Percentiles rank a stretch among this genome's conserved stretches.
These are phyloP conservation scores for Bacidia rubella DNA, from an alignment of 495 filamentous ascomycete genomes.

Conservation along the genomic window DNA sequence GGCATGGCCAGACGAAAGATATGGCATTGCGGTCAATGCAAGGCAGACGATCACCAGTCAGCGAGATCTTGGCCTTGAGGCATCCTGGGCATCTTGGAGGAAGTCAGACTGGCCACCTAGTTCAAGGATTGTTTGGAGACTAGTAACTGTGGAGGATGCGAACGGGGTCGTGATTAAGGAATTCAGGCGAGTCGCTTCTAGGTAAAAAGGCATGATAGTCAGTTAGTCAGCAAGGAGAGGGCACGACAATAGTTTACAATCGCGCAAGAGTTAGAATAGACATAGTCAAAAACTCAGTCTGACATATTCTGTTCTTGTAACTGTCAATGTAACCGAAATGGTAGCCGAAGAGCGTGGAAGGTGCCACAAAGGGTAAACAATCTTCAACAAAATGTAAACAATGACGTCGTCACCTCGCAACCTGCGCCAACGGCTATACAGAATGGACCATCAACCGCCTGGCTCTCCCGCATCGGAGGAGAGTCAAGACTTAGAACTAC, in stretches of 20 bases:
- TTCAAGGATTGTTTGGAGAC: background rate
- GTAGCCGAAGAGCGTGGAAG: background rate
- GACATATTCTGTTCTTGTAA: background rate
- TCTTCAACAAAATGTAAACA: background rate
- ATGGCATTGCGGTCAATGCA: background rate
- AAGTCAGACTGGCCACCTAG: background rate
- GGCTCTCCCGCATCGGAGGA: constrained; percentile 7
- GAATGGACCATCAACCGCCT: background rate
- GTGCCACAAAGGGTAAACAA: background rate
- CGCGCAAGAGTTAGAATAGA: background rate
- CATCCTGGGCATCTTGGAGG: background rate
- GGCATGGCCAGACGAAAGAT: background rate
- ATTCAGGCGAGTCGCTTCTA: background rate
- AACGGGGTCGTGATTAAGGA: background rate
- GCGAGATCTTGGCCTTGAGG: background rate
- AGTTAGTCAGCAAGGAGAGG: no score
- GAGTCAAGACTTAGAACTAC: constrained; percentile 1
- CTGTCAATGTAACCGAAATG: background rate
- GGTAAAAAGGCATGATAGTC: background rate
- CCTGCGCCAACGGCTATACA: background rate
- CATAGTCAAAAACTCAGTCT: background rate
- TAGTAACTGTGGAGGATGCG: background rate
- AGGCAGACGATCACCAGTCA: background rate
- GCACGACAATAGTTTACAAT: no score
- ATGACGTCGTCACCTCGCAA: background rate